Base-by-base conservation (phyloP, 2,329 filamentous ascomycete genomes). In the Chaetomiaceae sp. region DNA sequence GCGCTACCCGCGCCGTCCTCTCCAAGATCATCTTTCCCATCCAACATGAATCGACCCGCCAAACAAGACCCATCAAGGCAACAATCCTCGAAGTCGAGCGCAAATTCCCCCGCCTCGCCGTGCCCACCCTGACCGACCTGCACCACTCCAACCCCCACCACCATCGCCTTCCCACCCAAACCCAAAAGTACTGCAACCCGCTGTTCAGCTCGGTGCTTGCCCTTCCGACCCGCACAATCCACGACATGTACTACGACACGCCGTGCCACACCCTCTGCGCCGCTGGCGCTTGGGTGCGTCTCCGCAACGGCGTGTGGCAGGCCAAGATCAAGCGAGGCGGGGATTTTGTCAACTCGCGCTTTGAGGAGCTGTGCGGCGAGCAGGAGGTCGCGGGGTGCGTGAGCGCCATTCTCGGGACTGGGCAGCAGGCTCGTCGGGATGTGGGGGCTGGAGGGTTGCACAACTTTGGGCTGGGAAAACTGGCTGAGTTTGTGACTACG, bases 181-280 rank as follows among this genome's bases (percentile, higher is more conserved):
- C 6, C 10, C 30, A 37, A 26, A 22, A 27, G 8, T 22, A 18
- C 3, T 33, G 29, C 19, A 6, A 12, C 15, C 47, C 44, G 11
- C 6, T 20, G 8, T 50, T 54, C 43, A 5, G 3, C 5, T 45
- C 38, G 14, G 33, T 54, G 11, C 22, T 24, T 2, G 10, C 37
- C 20, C 37, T 47, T 14, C 50, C 50, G 1, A 33, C 38, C 20
- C 29, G 35, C 27, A 41, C 24, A 7, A 41, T 52, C 33, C 50
- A 48, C 45, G 50, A 54, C 43, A 42, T 46, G 19, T 54, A 52
- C 48, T 54, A 50, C 40, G 52, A 54, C 47, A 44, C 41, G 6
- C 18, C 35, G 8, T 12, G 24, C n/a, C 27, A 11, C 20, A 11
- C 40, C 11, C 42, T 48, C 27, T 47, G 15, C 24, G 3, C 12